Evolutionary conservation across 2,329 filamentous ascomycete species (phyloP).

Genomic region (Calycina herbarum): DNA sequence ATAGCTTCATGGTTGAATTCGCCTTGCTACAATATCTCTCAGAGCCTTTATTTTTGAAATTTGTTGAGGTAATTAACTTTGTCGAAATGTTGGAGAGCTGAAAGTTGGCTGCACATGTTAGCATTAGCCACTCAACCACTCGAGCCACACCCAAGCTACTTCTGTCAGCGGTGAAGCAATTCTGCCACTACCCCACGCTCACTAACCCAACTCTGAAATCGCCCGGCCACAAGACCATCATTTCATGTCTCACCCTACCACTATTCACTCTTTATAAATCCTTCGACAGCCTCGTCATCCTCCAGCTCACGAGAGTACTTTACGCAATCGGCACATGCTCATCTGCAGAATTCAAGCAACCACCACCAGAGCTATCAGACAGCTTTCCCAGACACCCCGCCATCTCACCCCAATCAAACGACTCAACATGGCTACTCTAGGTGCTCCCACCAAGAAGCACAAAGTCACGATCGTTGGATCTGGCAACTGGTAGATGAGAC

Average conservation of each 20-base stretch:
- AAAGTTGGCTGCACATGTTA: too few relatives aligned
- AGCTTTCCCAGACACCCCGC: constrained; percentile 24
- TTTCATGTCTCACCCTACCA: background rate
- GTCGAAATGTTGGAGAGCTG: too few relatives aligned
- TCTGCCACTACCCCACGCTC: background rate
- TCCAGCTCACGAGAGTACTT: background rate
- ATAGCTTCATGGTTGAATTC: too few relatives aligned
- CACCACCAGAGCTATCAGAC: constrained; percentile 25
- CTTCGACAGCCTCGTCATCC: background rate
- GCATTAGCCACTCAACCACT: too few relatives aligned
- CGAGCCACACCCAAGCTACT: too few relatives aligned
- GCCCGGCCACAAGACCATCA: background rate
- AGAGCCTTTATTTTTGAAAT: too few relatives aligned
- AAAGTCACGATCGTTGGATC: constrained; percentile 94
- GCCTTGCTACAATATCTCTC: too few relatives aligned
- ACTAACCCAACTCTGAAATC: background rate
- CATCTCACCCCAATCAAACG: constrained; percentile 25
- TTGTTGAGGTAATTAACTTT: too few relatives aligned
- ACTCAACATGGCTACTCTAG: constrained; percentile 40
- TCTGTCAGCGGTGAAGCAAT: too few relatives aligned
- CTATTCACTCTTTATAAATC: background rate
- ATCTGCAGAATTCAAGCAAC: constrained; percentile 18
- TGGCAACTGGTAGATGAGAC: constrained; percentile 77
- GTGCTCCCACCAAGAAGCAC: constrained; percentile 69
- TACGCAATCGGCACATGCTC: constrained; percentile 24